Conservation (phyloP, 2,329 filamentous ascomycete genomes). For the Exophiala sp. region DNA sequence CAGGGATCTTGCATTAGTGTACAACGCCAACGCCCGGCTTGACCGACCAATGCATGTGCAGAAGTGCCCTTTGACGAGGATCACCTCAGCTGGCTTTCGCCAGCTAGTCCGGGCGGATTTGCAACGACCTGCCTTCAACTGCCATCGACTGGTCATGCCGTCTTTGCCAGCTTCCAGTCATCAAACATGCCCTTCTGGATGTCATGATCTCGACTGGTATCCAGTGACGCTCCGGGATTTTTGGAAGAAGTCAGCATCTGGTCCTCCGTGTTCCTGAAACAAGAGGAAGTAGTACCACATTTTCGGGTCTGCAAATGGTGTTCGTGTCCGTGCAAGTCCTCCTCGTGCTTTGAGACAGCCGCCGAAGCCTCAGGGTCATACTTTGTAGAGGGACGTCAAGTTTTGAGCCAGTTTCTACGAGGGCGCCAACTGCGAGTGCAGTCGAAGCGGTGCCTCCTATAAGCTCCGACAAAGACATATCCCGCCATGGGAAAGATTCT, state of each 20-base stretch:
- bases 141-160: constrained; percentile 26
- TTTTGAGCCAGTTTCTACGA: constrained; percentile 5
- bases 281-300: constrained; percentile 10
- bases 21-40: constrained; percentile 9
- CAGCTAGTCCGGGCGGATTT: constrained; percentile 24
- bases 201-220: constrained; percentile 7
- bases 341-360: constrained; percentile 18
- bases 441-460: constrained; percentile 2
- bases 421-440: constrained; percentile 10
- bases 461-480: constrained; percentile 11
- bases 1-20: constrained; percentile 23
- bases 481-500: constrained; percentile 12
- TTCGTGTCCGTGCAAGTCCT: constrained; percentile 4
- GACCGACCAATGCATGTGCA: constrained; percentile 20
- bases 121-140: constrained; percentile 11
- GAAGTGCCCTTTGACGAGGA: constrained; percentile 23
- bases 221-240: constrained; percentile 5
- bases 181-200: constrained; percentile 11
- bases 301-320: constrained; percentile 24
- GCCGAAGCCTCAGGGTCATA: constrained; percentile 1
- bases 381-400: neutral
- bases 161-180: constrained; percentile 17
- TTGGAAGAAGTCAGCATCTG: neutral
- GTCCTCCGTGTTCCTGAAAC: constrained; percentile 13
- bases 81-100: constrained; percentile 23